Base-by-base conservation (phyloP, 1,284 basidiomycete genomes). In the Ustilago xerochloae region DNA sequence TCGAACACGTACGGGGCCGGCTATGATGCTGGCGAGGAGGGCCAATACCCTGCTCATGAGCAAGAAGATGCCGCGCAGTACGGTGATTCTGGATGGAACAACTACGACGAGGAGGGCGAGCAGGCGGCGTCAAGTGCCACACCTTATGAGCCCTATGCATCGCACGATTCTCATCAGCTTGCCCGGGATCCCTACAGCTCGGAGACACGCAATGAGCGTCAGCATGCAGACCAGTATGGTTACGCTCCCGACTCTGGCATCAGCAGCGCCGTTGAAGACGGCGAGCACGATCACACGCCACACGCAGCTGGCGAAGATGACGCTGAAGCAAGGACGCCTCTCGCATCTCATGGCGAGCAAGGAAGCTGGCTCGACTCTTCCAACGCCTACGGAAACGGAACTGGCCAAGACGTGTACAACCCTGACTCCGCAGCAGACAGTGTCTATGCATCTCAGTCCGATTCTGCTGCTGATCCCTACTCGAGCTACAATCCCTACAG, bases 351-450 rank as follows among this genome's bases (percentile, higher is more conserved):
- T 35, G 45, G 52, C 33, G 51, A 63, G 47, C 32, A 55, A 10
- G 60, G 47, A 22, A 43, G 55, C 55, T 68, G 66, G 66, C 56
- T 68, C 35, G 51, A 51, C 6, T 41, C 26, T 2, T 47, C 66
- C 18, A 22, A 55, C 10, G 24, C 33, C 1, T 54, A 62, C 22
- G 56, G 55, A 15, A 50, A 58, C 9, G 46, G 54, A 12, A n/a
- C 43, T 13, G 56, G 29, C 22, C 45, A 54, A 12, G 55, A 50
- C 36, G 41, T 47, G 0, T 63, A 68, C 26, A 51, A 60, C 43
- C 55, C 59, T 15, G 54, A 49, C 8, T 45, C 66, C 3, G 56
- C 15, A 8, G 45, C 55, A 8, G 29, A 24, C 51, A 55, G 28
- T n/a, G 30, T 47, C 10, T 51, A 54, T 29, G 59, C 54, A 5